A percentile compares a stretch with the other conserved stretches of the same genome.
Conservation (phyloP, 2,329 filamentous ascomycete species). For the Epichloe uncinata region DNA sequence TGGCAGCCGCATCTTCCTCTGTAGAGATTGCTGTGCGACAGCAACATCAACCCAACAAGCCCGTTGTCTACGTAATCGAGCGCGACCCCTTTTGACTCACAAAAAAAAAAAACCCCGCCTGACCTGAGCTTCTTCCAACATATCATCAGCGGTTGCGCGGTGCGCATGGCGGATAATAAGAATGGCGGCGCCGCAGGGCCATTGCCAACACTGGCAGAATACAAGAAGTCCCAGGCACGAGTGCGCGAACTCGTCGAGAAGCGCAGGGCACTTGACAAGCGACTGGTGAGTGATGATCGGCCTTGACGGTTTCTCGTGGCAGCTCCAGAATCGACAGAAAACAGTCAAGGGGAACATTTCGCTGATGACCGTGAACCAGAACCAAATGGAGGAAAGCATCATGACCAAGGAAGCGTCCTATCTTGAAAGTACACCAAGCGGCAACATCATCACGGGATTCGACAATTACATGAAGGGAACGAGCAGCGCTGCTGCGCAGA, state of each 20-base stretch:
- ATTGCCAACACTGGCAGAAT: constrained; percentile 29
- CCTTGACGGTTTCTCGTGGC: neutral
- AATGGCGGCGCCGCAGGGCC: constrained; percentile 13
- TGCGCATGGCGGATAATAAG: constrained; percentile 24
- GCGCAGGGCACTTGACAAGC: constrained; percentile 24
- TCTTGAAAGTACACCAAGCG: constrained; percentile 74
- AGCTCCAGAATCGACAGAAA: neutral
- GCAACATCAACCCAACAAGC: neutral
- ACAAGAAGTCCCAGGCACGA: constrained; percentile 35
- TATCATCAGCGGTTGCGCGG: neutral
- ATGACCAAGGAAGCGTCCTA: constrained; percentile 74
- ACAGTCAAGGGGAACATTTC: neutral
- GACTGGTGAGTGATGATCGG: constrained; percentile 18
- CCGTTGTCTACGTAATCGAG: neutral
- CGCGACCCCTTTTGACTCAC: neutral
- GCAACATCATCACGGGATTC: constrained; percentile 96
- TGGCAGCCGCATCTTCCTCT: neutral
- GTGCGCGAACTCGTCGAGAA: constrained; percentile 35
- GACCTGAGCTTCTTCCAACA: neutral
- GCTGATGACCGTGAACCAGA: constrained; percentile 23
- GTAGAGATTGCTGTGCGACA: neutral
- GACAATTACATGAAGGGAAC: constrained; percentile 95
- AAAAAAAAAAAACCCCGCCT: neutral
- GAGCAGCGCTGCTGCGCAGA: constrained; percentile 46
- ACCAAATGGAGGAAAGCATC: constrained; percentile 61